Base-by-base conservation (phyloP, 1,284 basidiomycete genomes). In the Exsudoporus floridanus region DNA sequence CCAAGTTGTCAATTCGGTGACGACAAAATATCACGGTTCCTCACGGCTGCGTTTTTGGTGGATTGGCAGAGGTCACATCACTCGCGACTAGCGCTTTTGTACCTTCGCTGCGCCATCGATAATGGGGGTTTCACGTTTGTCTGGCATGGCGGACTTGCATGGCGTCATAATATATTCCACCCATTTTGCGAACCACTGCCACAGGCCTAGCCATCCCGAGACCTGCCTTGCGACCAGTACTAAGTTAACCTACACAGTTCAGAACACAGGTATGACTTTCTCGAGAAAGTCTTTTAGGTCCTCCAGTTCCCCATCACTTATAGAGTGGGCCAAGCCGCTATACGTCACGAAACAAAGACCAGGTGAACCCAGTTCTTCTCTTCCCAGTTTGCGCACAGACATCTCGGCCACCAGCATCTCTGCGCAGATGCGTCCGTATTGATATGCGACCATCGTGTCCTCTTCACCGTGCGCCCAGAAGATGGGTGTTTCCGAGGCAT, bases 11-110 rank as follows among this genome's bases (percentile, higher is more conserved):
- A 37, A 52, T 42, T 50, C 50, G 23, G 23, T 23, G 43, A 46
- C 31, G 39, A 59, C 45, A 60, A 52, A 50, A 60, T 52, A 50
- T 52, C 40, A 39, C 51, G 47, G 33, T 46, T 49, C 34, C 16
- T 36, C 56, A 23, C 46, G 16, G 18, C 38, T 55, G 33, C 35
- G 16, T 40, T 44, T 49, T 42, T 21, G 16, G 33, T 27, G 41
- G 31, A 27, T 33, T 31, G 18, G 21, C 46, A 13, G 31, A 31
- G 40, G 19, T 38, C 31, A 56, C 54, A 39, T 38, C 43, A 52
- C 46, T n/a, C 18, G 28, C 28, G 45, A 50, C 14, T 55, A 23
- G 45, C 16, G 13, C 21, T 14, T 44, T 9, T 53, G 46, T 50
- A 18, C 9, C n/a, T 14, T 30, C n/a, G n/a, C 28, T 28, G 50